A percentile compares a stretch with the other conserved stretches of the same genome.
Conservation (phyloP, 2,329 filamentous ascomycete species). For the Ophiostoma ulmi region DNA sequence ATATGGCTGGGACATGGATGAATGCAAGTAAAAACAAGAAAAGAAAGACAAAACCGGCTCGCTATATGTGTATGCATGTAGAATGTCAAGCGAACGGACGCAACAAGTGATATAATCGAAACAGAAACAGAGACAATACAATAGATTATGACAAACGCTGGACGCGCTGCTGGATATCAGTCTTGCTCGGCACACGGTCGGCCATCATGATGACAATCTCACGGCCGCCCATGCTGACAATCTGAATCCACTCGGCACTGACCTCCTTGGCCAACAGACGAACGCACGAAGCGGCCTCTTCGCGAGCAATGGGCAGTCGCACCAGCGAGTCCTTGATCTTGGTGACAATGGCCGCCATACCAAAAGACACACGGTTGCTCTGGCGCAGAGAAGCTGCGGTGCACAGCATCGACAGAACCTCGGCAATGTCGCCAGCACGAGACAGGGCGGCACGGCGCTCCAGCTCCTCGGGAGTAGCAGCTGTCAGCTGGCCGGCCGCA, state of each 20-base stretch:
- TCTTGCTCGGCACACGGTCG: conserved; percentile 35
- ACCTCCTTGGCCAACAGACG: conserved; percentile 50
- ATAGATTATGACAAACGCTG: conserved; percentile 16
- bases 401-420: conserved; percentile 62
- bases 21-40: conserved; percentile 3
- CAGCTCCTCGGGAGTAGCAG: conserved; percentile 46
- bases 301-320: conserved; percentile 48
- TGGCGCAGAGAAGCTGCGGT: conserved; percentile 47
- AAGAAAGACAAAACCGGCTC: neutral
- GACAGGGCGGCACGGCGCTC: conserved; percentile 60
- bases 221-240: conserved; percentile 48
- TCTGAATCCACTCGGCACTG: conserved; percentile 52
- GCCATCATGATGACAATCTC: conserved; percentile 55
- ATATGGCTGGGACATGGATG: neutral
- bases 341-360: conserved; percentile 56
- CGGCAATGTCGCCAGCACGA: conserved; percentile 62
- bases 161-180: conserved; percentile 35
- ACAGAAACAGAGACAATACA: neutral
- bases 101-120: neutral
- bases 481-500: conserved; percentile 38
- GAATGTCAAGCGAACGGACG: neutral
- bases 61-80: conserved; percentile 12
- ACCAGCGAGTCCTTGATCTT: conserved; percentile 62
- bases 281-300: conserved; percentile 49
- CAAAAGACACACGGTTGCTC: conserved; percentile 58